Evolutionary conservation across 148 eudicot genomes (phyloP), one percentile per base, ranked within the genome.

Genomic region (Salicornia ramosissima): DNA sequence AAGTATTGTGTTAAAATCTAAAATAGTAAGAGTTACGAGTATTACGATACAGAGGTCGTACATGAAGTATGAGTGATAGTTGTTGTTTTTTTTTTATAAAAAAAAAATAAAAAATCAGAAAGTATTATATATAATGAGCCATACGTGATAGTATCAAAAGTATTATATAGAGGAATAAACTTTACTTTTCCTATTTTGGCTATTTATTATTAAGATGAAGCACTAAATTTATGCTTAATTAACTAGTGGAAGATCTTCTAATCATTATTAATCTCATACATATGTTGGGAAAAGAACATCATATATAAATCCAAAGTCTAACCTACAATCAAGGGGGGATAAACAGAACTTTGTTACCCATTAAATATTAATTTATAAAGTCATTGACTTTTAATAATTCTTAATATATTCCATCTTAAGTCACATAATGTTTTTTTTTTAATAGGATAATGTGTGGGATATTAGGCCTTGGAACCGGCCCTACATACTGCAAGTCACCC

Each of bases 281-380:
- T 25, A 2, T 33, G 24, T 63, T 52, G 49, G n/a, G n/a, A n/a
- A n/a, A n/a, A n/a, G n/a, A n/a, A n/a, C n/a, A n/a, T n/a, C n/a
- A n/a, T 45, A 45, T 45, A 45, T 5, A 5, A 33, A 34, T 3
- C 66, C 24, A 43, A 58, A 72, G 72, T 75, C 73, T 61, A 68
- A 40, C 83, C 77, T 36, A 66, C 64, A 78, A 61, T 69, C 67
- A 69, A 62, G 72, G 78, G 14, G 18, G 30, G 2, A 31, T 47
- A 19, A 49, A 49, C 22, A 10, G n/a, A 53, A 52, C 24, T 43
- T 64, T 45, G 66, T 4, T 21, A 69, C 6, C n/a, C 57, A 51
- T 51, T 30, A 50, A 52, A 28, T 65, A 45, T 51, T 15, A 54
- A 56, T 29, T 6, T 0, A 24, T 57, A 15, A 73, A 58, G 26